Percentiles rank a stretch among this genome's conserved stretches.
These are phyloP conservation scores for Lactifluus hygrophoroides DNA, from an alignment of 768 basidiomycete genomes.

Conservation along the genomic window DNA sequence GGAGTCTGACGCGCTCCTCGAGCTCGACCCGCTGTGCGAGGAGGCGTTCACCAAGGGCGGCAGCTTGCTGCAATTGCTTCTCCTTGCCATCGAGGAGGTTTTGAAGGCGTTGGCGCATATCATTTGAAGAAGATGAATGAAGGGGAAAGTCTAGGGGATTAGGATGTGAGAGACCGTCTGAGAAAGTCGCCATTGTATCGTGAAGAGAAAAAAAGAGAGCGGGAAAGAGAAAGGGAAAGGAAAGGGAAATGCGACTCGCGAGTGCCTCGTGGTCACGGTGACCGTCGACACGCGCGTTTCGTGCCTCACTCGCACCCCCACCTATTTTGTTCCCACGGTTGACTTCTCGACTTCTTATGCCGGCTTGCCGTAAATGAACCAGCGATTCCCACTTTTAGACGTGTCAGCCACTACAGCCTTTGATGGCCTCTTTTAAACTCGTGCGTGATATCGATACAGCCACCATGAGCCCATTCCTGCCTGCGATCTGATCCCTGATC, in stretches of 20 bases:
- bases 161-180: slow-evolving; percentile 23
- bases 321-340: slow-evolving; percentile 10
- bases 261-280: neutral
- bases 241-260: neutral
- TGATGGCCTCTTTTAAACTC: neutral
- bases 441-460: neutral
- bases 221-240: neutral
- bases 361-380: neutral
- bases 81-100: slow-evolving; percentile 81
- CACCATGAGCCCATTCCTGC: neutral
- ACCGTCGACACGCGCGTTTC: neutral
- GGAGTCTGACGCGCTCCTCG: slow-evolving; percentile 75
- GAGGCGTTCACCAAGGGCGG: slow-evolving; percentile 87
- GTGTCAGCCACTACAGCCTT: neutral
- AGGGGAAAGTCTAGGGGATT: slow-evolving; percentile 6
- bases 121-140: slow-evolving; percentile 20
- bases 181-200: slow-evolving; percentile 28
- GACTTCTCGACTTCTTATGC: neutral
- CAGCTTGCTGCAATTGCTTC: slow-evolving; percentile 85
- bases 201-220: neutral
- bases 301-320: neutral
- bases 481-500: slow-evolving; percentile 3
- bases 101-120: slow-evolving; percentile 35
- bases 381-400: neutral
- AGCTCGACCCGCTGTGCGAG: slow-evolving; percentile 90